Evolutionary conservation across 495 filamentous ascomycete genomes (phyloP).

Genomic region (Amphirosellinia nigrospora): DNA sequence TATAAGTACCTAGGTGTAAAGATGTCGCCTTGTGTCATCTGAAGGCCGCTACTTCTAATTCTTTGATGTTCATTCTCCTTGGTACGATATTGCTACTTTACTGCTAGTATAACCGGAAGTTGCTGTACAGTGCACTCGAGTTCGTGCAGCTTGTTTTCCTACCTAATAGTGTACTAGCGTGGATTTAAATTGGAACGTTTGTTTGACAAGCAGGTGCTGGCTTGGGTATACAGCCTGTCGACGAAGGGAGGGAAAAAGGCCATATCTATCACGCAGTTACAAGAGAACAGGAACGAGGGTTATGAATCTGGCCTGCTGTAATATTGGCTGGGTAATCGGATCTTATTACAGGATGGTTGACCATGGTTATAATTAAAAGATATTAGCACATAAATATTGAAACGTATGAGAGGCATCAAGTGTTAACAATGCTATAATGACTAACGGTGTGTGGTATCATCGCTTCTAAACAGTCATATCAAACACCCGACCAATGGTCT

Average conservation of each 20-base stretch:
- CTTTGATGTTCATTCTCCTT: too few species aligned
- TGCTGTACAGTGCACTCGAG: background rate
- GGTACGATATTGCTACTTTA: background rate
- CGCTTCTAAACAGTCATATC: slow-evolving; percentile 36
- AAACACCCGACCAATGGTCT: slow-evolving; percentile 13
- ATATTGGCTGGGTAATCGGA: too few species aligned
- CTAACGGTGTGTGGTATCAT: slow-evolving; percentile 39
- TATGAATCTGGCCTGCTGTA: background rate
- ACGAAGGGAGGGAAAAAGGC: background rate
- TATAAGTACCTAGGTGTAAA: too few species aligned
- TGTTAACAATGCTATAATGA: slow-evolving; percentile 18
- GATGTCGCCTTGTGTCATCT: too few species aligned
- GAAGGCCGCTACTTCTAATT: background rate
- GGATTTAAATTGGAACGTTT: too few species aligned
- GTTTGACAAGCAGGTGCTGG: background rate
- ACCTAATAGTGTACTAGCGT: too few species aligned
- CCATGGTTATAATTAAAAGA: too few species aligned
- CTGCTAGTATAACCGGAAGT: background rate
- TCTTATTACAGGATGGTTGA: too few species aligned
- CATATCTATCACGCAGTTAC: too few species aligned
- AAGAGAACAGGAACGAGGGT: background rate
- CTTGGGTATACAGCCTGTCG: too few species aligned
- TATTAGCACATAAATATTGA: too few species aligned
- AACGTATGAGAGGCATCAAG: background rate
- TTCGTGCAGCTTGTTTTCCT: background rate